Percentiles rank a stretch among this genome's conserved stretches.
phyloP scores from a whole-genome alignment of 495 filamentous ascomycete genomes.

The Clavariopsis aquatica region DNA sequence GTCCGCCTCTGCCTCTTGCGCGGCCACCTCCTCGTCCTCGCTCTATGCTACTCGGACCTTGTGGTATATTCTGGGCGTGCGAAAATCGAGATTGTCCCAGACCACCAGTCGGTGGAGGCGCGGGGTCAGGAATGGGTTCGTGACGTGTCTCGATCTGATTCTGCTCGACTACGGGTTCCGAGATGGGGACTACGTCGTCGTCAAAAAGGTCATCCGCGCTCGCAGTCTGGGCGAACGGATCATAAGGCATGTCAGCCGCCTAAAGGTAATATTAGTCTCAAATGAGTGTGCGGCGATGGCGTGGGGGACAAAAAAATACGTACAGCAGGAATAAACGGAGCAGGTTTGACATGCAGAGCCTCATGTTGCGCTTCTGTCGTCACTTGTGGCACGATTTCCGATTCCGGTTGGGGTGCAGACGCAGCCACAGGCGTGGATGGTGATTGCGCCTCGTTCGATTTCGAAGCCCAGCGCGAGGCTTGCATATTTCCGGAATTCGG shows the following conservation, averaged over 20 bases:
- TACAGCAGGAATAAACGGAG: neutral
- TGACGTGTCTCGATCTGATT: slow-evolving; percentile 12
- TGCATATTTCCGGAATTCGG: slow-evolving; percentile 11
- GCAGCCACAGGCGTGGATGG: neutral
- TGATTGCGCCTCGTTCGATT: neutral
- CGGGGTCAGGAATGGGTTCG: slow-evolving; percentile 14
- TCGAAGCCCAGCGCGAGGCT: slow-evolving; percentile 23
- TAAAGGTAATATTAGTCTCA: neutral
- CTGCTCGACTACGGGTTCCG: slow-evolving; percentile 45
- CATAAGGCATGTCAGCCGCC: slow-evolving; percentile 7
- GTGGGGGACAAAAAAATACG: neutral
- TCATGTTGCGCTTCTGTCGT: slow-evolving; percentile 7
- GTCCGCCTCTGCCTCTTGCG: slow-evolving; percentile 10
- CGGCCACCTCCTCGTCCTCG: slow-evolving; percentile 12
- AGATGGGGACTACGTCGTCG: slow-evolving; percentile 68
- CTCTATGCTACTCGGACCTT: slow-evolving; percentile 12
- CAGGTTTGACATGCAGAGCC: neutral
- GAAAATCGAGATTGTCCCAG: slow-evolving; percentile 20
- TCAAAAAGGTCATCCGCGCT: slow-evolving; percentile 69
- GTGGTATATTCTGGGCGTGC: slow-evolving; percentile 14
- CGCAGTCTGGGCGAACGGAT: slow-evolving; percentile 65
- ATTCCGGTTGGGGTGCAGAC: neutral
- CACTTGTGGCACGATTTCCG: slow-evolving; percentile 3
- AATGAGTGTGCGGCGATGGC: no score
- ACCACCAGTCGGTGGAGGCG: slow-evolving; percentile 12